Base-by-base conservation (phyloP, 768 basidiomycete species). In the Psilocybe azurescens region DNA sequence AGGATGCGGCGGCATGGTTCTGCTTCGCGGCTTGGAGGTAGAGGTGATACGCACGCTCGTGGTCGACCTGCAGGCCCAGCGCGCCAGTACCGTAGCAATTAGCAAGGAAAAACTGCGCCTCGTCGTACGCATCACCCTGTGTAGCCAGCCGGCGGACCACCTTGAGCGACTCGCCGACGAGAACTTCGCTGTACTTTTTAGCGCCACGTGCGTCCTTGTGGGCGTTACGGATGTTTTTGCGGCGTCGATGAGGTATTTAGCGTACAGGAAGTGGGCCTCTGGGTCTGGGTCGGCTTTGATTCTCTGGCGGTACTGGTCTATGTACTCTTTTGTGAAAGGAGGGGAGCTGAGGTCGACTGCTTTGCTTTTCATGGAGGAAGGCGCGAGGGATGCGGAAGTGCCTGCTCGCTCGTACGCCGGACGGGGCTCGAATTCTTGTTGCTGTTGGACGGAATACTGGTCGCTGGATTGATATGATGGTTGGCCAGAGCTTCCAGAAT, bases 191-290 rank as follows among this genome's bases (percentile, higher is more conserved):
- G 73, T 96, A 99, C 75, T 93, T 96, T 74, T 93, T 89, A 3
- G 94, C 94, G 16, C 88, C 83, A 29, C 93, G 89, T 72, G 91
- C 89, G 66, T 95, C 92, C 66, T 83, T 89, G 6, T 88, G 84
- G 30, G 85, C 81, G 9, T 82, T 77, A 16, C 93, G 87, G 64
- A 98, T 89, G 75, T 95, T 90, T 93, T 95, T 13, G 97, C 97
- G 32, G 97, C 97, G 70, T 99, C 97, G 73, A 99, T 95, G 61
- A 99, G 88, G 74, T 99, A 99, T 78, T 97, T 98, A n/a, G 96
- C 94, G 72, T 97, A 99, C 28, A 91, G 80, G 75, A 98, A 99
- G 73, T 99, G 97, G 28, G 96, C 94, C 74, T 99, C 97, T 0
- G 97, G 97, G 73, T 99, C 97, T 2, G 96, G 96, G 75, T 99